Evolutionary conservation across 805 yeast genomes (phyloP).

Genomic region (Kazachstania kunashirensis): DNA sequence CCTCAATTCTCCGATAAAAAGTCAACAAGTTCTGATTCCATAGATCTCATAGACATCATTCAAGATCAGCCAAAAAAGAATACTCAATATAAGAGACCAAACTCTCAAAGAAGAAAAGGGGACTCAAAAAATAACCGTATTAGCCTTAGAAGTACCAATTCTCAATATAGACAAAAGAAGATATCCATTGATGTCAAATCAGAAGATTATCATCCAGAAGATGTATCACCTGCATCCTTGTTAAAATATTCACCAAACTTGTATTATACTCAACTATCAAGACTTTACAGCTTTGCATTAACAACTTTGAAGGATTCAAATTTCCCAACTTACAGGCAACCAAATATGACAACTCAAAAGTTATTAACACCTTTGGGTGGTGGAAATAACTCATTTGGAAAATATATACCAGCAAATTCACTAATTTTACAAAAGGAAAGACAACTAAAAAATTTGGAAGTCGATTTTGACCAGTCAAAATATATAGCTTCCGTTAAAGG

Average conservation of each 20-base stretch:
- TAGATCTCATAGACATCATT: slow-evolving; percentile 2
- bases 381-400: slow-evolving; percentile 47
- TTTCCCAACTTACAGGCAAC: slow-evolving; percentile 20
- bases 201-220: slow-evolving; percentile 15
- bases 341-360: slow-evolving; percentile 11
- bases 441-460: slow-evolving; percentile 15
- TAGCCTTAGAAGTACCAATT: neutral
- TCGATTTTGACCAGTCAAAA: slow-evolving; percentile 9
- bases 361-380: slow-evolving; percentile 36
- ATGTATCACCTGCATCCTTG: slow-evolving; percentile 20
- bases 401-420: slow-evolving; percentile 52
- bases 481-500: slow-evolving; percentile 17
- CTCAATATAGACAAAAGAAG: neutral
- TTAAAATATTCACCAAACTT: slow-evolving; percentile 19
- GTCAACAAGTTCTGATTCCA: neutral
- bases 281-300: slow-evolving; percentile 16
- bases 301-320: slow-evolving; percentile 14
- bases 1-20: slow-evolving; percentile 4
- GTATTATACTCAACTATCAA: slow-evolving; percentile 13
- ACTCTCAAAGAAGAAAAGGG: neutral
- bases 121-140: neutral
- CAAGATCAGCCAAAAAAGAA: neutral
- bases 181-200: slow-evolving; percentile 1
- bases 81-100: neutral
- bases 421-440: slow-evolving; percentile 18